A percentile compares a stretch with the other conserved stretches of the same genome.
These are phyloP conservation scores for Botrytis squamosa DNA, from an alignment of 2,329 filamentous ascomycete species.

Conservation along the genomic window DNA sequence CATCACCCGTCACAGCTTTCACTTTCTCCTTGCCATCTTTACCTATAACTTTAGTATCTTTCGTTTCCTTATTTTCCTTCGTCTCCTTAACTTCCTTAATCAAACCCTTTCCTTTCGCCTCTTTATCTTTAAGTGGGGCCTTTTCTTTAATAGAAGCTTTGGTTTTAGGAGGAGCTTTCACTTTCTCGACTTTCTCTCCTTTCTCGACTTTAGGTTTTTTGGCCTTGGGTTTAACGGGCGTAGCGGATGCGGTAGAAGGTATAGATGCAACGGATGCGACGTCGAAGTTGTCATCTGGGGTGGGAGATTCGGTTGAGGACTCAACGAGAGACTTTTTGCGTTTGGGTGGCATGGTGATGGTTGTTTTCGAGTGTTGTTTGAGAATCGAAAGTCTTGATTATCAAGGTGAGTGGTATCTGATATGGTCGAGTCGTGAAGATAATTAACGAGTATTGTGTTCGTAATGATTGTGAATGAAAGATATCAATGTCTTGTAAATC, in stretches of 20 bases:
- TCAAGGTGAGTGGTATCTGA: not conserved
- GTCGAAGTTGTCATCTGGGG: constrained; percentile 1
- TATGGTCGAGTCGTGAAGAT: not conserved
- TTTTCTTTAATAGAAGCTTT: constrained; percentile 20
- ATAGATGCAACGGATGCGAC: not conserved
- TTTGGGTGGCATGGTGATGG: constrained; percentile 15
- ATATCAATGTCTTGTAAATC: not conserved
- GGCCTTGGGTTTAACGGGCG: constrained; percentile 17
- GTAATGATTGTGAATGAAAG: not conserved
- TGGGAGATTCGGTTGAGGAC: not conserved
- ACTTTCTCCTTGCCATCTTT: constrained; percentile 36
- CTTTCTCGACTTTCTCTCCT: constrained; percentile 20
- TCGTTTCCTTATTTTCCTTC: not conserved
- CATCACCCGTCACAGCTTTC: constrained; percentile 34
- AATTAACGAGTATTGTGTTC: not conserved
- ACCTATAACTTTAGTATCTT: constrained; percentile 2
- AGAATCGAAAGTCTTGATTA: not conserved
- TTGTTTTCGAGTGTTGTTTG: not conserved
- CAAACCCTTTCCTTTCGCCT: constrained; percentile 12
- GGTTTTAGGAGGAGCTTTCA: constrained; percentile 20
- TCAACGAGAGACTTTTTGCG: constrained; percentile 14
- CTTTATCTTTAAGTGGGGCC: constrained; percentile 18
- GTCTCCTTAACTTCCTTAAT: not conserved
- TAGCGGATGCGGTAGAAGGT: constrained; percentile 16
- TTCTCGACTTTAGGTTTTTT: constrained; percentile 16